Evolutionary conservation across 352 stramenopile genomes (phyloP).

Genomic region (Phytophthora melonis): DNA sequence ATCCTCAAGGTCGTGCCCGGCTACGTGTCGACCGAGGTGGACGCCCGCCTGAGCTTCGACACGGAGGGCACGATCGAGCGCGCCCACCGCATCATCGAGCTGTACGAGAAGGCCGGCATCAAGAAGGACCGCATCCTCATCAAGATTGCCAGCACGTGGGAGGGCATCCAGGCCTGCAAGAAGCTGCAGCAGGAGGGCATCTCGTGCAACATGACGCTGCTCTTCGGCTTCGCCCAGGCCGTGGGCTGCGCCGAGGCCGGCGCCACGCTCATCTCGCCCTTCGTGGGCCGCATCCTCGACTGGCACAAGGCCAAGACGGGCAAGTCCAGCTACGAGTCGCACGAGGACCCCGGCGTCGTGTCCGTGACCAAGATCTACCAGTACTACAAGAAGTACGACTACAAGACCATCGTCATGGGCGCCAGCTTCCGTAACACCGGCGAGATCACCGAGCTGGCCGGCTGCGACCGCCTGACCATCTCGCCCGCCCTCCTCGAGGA

Average conservation of each 20-base stretch:
- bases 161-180: constrained; percentile 97
- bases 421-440: constrained; percentile 96
- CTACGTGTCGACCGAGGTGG: constrained; percentile 99
- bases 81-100: constrained; percentile 95
- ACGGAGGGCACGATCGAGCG: constrained; percentile 93
- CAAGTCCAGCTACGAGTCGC: constrained; percentile 92
- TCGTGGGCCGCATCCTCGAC: constrained; percentile 97
- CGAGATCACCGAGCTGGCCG: constrained; percentile 97
- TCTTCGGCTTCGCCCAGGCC: constrained; percentile 98
- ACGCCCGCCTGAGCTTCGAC: constrained; percentile 97
- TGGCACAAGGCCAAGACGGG: constrained; percentile 96
- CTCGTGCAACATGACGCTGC: constrained; percentile 98
- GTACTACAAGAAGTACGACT: constrained; percentile 99
- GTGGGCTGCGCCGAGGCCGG: constrained; percentile 95
- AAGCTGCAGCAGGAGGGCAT: constrained; percentile 98
- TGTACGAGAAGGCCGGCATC: constrained; percentile 97
- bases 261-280: constrained; percentile 97
- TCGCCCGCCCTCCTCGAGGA: constrained; percentile 95
- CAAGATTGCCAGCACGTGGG: constrained; percentile 98
- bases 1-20: constrained; percentile 97
- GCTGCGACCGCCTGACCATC: constrained; percentile 99
- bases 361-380: constrained; percentile 97
- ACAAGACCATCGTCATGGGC: constrained; percentile 97
- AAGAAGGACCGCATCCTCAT: constrained; percentile 97
- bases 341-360: constrained; percentile 98